These are phyloP conservation scores for Lentinula raphanica DNA, from an alignment of 768 basidiomycete species.

Conservation along the genomic window DNA sequence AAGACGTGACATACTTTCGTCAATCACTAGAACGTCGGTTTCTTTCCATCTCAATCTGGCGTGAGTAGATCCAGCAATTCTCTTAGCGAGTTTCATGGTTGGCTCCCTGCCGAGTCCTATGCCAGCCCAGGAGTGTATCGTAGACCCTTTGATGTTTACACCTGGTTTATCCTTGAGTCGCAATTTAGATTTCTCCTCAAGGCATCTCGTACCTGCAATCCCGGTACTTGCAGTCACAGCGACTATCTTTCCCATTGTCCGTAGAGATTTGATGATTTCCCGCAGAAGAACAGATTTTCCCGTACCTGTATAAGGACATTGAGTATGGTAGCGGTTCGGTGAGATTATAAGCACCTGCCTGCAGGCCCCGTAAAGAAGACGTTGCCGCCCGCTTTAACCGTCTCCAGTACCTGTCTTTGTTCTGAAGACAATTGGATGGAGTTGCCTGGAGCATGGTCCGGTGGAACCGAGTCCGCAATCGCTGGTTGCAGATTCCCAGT, in stretches of 20 bases:
- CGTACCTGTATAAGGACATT: constrained; percentile 37
- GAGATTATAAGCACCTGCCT: constrained; percentile 31
- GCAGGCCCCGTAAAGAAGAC: constrained; percentile 77
- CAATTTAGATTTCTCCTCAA: neutral
- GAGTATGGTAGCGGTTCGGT: neutral
- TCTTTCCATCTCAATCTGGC: constrained; percentile 43
- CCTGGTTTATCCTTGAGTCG: constrained; percentile 20
- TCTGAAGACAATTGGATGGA: constrained; percentile 27
- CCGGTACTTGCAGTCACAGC: constrained; percentile 66
- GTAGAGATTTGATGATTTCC: constrained; percentile 47
- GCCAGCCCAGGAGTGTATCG: constrained; percentile 64
- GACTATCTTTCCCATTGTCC: constrained; percentile 20
- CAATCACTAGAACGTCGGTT: constrained; percentile 57
- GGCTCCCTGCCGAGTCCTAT: constrained; percentile 55
- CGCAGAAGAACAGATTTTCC: constrained; percentile 69
- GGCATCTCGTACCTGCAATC: constrained; percentile 33
- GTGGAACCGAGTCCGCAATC: neutral
- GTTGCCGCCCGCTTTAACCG: constrained; percentile 49
- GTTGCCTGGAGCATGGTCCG: neutral
- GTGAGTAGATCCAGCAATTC: constrained; percentile 18
- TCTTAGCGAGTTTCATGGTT: constrained; percentile 33
- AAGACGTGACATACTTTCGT: constrained; percentile 52
- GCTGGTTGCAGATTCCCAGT: neutral
- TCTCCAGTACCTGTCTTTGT: constrained; percentile 33
- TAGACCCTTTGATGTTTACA: constrained; percentile 64